Evolutionary conservation across 2,329 filamentous ascomycete species (phyloP).

Genomic region (Allantophomopsis lycopodina): DNA sequence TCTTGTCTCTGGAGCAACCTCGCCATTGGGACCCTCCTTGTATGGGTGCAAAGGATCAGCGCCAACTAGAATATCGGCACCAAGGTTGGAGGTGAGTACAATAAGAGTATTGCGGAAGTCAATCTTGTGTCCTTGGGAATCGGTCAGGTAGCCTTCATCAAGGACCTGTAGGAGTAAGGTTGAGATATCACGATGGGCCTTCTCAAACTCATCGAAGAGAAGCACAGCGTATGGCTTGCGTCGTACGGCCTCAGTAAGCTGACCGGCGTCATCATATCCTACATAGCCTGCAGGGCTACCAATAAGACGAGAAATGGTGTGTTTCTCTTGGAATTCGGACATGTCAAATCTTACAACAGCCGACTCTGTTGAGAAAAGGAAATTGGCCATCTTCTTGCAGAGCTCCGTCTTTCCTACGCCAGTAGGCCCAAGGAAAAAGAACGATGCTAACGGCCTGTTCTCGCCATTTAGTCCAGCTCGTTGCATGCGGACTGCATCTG

Average conservation of each 20-base stretch:
- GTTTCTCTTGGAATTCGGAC: slow-evolving; percentile 95
- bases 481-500: slow-evolving; percentile 88
- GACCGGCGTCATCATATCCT: slow-evolving; percentile 91
- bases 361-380: slow-evolving; percentile 83
- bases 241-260: slow-evolving; percentile 88
- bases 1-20: slow-evolving; percentile 61
- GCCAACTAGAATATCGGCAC: slow-evolving; percentile 79
- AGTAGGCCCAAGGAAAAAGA: slow-evolving; percentile 96
- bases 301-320: slow-evolving; percentile 86
- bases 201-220: slow-evolving; percentile 95
- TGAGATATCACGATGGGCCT: slow-evolving; percentile 90
- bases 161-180: slow-evolving; percentile 85
- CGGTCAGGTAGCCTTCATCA: slow-evolving; percentile 91
- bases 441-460: slow-evolving; percentile 81
- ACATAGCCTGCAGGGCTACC: slow-evolving; percentile 90
- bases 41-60: slow-evolving; percentile 52
- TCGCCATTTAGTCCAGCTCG: slow-evolving; percentile 84
- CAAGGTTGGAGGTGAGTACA: slow-evolving; percentile 89
- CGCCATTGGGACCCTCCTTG: slow-evolving; percentile 46
- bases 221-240: slow-evolving; percentile 92
- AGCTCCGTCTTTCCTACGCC: slow-evolving; percentile 96
- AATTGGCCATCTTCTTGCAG: slow-evolving; percentile 88
- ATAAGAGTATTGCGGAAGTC: slow-evolving; percentile 97
- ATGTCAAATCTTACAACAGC: slow-evolving; percentile 94
- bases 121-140: slow-evolving; percentile 89